Evolutionary conservation across 495 filamentous ascomycete genomes (phyloP).

Genomic region (Parmelia sp.): DNA sequence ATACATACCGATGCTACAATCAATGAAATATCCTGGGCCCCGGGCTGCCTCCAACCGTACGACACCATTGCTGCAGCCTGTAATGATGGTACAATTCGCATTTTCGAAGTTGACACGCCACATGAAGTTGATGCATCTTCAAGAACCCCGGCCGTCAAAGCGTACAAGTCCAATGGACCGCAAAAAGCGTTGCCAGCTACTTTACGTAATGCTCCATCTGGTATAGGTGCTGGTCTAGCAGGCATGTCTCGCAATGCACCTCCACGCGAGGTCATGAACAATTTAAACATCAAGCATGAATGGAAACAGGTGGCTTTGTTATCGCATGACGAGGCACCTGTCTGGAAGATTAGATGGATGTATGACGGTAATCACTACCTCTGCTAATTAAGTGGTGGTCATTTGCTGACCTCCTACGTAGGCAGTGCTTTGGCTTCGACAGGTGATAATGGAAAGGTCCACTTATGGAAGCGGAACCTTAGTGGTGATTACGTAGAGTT

Average conservation of each 20-base stretch:
- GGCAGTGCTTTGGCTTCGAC: constrained; percentile 46
- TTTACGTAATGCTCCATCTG: constrained; percentile 37
- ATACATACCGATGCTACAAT: constrained; percentile 61
- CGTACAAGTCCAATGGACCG: background rate
- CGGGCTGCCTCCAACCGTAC: constrained; percentile 75
- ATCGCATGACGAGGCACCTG: constrained; percentile 36
- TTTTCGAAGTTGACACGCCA: constrained; percentile 72
- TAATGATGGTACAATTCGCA: constrained; percentile 80
- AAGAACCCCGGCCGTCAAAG: background rate
- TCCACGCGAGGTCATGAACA: constrained; percentile 33
- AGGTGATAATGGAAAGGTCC: constrained; percentile 44
- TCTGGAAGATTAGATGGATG: constrained; percentile 43
- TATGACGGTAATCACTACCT: constrained; percentile 25
- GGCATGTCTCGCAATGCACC: constrained; percentile 34
- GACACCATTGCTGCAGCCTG: constrained; percentile 89
- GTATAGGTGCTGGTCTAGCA: constrained; percentile 47
- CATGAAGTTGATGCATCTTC: constrained; percentile 4
- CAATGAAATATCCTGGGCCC: constrained; percentile 89
- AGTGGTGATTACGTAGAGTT: constrained; percentile 47
- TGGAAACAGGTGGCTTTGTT: constrained; percentile 40
- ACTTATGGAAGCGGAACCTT: constrained; percentile 47
- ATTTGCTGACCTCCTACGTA: constrained; percentile 21
- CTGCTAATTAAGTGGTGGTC: background rate
- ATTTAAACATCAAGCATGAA: constrained; percentile 40
- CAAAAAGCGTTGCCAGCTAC: background rate